These are phyloP conservation scores for Pezicula rhizophila DNA, from an alignment of 2,329 filamentous ascomycete species.

Conservation along the genomic window DNA sequence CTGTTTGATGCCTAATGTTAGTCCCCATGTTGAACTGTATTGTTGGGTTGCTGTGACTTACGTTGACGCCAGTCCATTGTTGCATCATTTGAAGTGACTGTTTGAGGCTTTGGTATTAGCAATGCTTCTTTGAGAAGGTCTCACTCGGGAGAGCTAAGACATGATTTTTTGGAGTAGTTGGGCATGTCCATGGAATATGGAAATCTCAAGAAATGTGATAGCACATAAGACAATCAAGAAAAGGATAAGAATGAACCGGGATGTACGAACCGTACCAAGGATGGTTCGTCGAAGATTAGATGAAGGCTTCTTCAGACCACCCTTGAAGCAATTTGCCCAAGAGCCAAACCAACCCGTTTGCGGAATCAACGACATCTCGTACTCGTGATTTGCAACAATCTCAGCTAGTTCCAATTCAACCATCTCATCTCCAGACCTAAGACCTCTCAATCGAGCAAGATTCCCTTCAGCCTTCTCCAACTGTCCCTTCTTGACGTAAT, in stretches of 20 bases:
- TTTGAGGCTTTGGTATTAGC: no score
- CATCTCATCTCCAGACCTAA: conserved; percentile 65
- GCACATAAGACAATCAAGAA: no score
- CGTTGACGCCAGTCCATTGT: conserved; percentile 43
- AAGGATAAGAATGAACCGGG: no score
- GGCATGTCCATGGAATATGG: no score
- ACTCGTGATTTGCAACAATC: conserved; percentile 84
- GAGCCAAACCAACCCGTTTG: conserved; percentile 56
- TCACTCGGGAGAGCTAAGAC: no score
- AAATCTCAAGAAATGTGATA: no score
- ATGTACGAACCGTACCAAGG: conserved; percentile 45
- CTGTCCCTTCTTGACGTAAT: conserved; percentile 73
- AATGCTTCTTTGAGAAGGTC: no score
- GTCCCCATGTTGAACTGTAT: no score
- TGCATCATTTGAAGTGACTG: conserved; percentile 72
- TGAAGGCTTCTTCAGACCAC: conserved; percentile 55
- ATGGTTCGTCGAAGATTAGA: conserved; percentile 67
- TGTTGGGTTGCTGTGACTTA: no score
- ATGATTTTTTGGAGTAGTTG: no score
- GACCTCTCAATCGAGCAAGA: conserved; percentile 66
- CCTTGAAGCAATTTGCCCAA: conserved; percentile 65
- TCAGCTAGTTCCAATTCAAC: conserved; percentile 76
- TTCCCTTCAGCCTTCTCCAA: conserved; percentile 57
- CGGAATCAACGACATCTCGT: conserved; percentile 67
- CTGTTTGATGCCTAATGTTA: no score